These are phyloP conservation scores for Lagerstroemia speciosa DNA, from an alignment of 345 rosid species.

Conservation along the genomic window DNA sequence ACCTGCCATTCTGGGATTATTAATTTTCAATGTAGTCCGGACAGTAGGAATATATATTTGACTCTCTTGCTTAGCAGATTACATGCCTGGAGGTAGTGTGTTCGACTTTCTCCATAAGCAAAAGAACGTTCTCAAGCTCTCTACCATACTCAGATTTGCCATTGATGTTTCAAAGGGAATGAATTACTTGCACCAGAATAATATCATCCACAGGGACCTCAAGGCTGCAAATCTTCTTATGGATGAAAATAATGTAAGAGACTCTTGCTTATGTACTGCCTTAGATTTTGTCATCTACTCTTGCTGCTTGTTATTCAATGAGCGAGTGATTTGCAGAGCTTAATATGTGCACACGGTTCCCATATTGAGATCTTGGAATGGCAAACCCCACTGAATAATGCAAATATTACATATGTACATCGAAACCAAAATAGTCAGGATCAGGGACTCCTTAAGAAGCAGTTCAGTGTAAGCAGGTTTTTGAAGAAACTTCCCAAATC, in stretches of 20 bases:
- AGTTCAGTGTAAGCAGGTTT: background rate
- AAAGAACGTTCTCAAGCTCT: slow-evolving; percentile 38
- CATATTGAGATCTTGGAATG: background rate
- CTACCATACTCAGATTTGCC: slow-evolving; percentile 47
- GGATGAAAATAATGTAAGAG: slow-evolving; percentile 58
- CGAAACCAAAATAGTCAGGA: background rate
- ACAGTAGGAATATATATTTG: slow-evolving; percentile 6
- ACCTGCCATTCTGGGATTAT: background rate
- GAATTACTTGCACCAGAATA: slow-evolving; percentile 57
- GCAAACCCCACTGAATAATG: background rate
- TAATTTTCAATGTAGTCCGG: background rate
- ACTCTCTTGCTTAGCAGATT: slow-evolving; percentile 28
- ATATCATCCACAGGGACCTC: slow-evolving; percentile 37
- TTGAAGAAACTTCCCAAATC: background rate
- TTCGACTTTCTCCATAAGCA: slow-evolving; percentile 52
- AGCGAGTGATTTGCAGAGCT: background rate
- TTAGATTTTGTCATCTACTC: background rate
- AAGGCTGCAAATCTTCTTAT: slow-evolving; percentile 69
- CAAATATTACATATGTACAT: background rate
- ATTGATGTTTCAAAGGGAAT: slow-evolving; percentile 60
- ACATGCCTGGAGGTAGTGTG: slow-evolving; percentile 64
- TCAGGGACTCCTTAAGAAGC: background rate
- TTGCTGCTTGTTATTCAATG: background rate
- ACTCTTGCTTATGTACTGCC: background rate
- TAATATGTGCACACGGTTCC: background rate